Evolutionary conservation across 495 filamentous ascomycete genomes (phyloP), one percentile per base, ranked within the genome.

Genomic region (Penicillium malachiteum): DNA sequence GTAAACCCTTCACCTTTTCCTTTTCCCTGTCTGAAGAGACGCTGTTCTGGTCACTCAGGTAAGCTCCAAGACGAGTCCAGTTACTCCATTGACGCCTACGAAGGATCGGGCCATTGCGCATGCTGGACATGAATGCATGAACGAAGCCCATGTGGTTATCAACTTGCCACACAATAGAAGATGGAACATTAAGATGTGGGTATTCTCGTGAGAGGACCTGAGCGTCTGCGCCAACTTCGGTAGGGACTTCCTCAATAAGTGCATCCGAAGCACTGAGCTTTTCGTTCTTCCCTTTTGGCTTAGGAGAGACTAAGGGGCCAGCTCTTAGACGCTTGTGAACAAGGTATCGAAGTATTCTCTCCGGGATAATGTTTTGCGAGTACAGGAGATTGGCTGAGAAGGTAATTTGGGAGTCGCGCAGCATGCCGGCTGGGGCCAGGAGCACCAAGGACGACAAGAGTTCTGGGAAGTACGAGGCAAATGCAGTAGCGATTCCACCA

Each of bases 401-500:
- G 57, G 78, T 81, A 54, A 90, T 81, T 56, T 85, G 86, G n/a
- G 79, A 71, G 3, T 81, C 66, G 32, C 88, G 80, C 43, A 95
- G 78, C 33, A 94, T 71, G 0, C 92, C 93, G 2, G 84, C 71
- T 0, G 90, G 87, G 0, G 90, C 89, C 34, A 96, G 74, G 31
- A 97, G 80, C 7, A 90, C 77, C 9, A 96, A 71, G 5, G 80
- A 80, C 10, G 76, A 77, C 11, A 96, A 65, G 7, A 91, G 71
- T 17, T 83, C 66, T 0, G 89, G 87, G 64, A 93, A 90, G 54
- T 81, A 78, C 8, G 79, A 76, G 1, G 89, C 84, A 61, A 96
- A 95, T n/a, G 83, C 77, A 9, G 85, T 84, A 10, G 82, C 78
- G 44, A 96, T 85, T 35, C 87, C 87, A 44, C 92, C 93, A 26